These are phyloP conservation scores for Melanomma pulvis-pyrius DNA, from an alignment of 495 filamentous ascomycete species.

Conservation along the genomic window DNA sequence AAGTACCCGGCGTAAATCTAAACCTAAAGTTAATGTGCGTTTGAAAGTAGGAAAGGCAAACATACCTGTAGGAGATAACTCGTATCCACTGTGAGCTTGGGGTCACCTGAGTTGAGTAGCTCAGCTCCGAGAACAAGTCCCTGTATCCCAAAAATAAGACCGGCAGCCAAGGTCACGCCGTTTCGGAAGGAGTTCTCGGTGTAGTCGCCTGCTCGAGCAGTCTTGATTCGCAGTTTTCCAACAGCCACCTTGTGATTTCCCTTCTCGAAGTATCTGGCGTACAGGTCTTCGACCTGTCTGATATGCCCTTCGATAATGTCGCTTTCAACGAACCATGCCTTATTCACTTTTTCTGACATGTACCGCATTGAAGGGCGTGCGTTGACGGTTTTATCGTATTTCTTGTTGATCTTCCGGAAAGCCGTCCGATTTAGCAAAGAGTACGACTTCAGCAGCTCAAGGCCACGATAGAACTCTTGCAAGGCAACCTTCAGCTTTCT, in stretches of 20 bases:
- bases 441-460: slow-evolving; percentile 91
- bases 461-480: slow-evolving; percentile 87
- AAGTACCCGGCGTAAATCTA: slow-evolving; percentile 88
- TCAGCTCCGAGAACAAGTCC: slow-evolving; percentile 68
- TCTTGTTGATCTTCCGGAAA: slow-evolving; percentile 98
- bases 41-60: slow-evolving; percentile 19
- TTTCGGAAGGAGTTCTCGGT: slow-evolving; percentile 75
- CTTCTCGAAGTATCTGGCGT: slow-evolving; percentile 87
- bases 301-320: slow-evolving; percentile 78
- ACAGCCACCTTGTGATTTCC: slow-evolving; percentile 89
- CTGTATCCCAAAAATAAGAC: slow-evolving; percentile 72
- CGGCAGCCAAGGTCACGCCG: slow-evolving; percentile 76
- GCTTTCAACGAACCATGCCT: slow-evolving; percentile 85
- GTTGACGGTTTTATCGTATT: slow-evolving; percentile 89
- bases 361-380: slow-evolving; percentile 76
- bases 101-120: slow-evolving; percentile 49
- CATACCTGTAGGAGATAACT: slow-evolving; percentile 75
- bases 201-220: slow-evolving; percentile 66
- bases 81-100: slow-evolving; percentile 56
- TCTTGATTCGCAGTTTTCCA: slow-evolving; percentile 75
- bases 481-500: slow-evolving; percentile 85
- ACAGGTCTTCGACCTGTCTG: slow-evolving; percentile 79
- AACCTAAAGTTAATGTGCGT: slow-evolving; percentile 35
- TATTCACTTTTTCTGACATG: slow-evolving; percentile 91
- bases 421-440: slow-evolving; percentile 85